phyloP scores from a whole-genome alignment of 139 green algal genomes.

The Coelastrella sp. region DNA sequence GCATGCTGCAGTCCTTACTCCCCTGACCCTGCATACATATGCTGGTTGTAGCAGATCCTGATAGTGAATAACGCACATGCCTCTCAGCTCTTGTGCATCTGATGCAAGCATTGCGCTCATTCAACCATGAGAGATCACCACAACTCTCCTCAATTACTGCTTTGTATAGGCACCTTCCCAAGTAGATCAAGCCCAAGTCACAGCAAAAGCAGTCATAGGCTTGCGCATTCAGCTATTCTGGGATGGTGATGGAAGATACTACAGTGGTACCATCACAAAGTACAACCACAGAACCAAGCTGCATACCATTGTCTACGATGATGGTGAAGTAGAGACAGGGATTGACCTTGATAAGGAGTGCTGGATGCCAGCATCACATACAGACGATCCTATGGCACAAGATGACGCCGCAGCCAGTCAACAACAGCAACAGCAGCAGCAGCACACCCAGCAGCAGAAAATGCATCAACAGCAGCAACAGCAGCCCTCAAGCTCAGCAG shows the following conservation, averaged over 20 bases:
- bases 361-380: too few species aligned
- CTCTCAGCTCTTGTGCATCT: too few species aligned
- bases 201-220: neutral
- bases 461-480: neutral
- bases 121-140: too few species aligned
- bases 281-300: neutral
- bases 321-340: neutral
- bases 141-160: too few species aligned
- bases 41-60: too few species aligned
- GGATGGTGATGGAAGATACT: neutral
- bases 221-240: neutral
- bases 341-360: neutral
- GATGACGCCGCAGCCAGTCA: neutral
- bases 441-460: neutral
- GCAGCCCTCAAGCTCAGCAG: neutral
- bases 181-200: neutral
- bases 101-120: too few species aligned
- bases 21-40: too few species aligned
- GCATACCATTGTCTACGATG: slow-evolving; percentile 9
- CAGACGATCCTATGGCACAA: too few species aligned
- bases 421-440: neutral
- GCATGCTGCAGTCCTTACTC: too few species aligned
- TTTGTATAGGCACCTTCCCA: neutral
- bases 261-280: neutral
- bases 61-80: too few species aligned